phyloP scores from a whole-genome alignment of 1,284 basidiomycete genomes.

The Melampsora larici-populina region DNA sequence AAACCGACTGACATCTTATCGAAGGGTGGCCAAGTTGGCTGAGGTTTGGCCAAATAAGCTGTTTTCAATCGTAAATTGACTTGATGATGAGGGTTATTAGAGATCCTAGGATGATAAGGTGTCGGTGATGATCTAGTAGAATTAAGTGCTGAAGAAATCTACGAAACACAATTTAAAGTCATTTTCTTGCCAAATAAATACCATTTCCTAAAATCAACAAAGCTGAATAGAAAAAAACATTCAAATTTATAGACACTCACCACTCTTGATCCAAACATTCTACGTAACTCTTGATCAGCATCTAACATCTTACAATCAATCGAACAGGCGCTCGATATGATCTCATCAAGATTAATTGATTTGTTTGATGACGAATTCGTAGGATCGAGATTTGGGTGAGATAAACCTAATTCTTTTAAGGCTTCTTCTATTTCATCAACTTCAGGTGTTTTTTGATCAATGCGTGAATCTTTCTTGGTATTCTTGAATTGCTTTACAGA shows the following conservation, averaged over 20 bases:
- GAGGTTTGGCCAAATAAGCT: conserved; percentile 50
- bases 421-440: not conserved
- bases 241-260: conserved; percentile 52
- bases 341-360: not conserved
- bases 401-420: not conserved
- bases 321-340: not conserved
- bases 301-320: conserved; percentile 76
- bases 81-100: conserved; percentile 49
- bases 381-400: not conserved
- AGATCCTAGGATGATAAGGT: conserved; percentile 46
- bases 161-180: not conserved
- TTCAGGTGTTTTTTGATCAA: not conserved
- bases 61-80: conserved; percentile 47
- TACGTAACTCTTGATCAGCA: conserved; percentile 77
- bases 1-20: conserved; percentile 31
- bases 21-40: conserved; percentile 55
- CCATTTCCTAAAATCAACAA: not conserved
- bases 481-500: not conserved
- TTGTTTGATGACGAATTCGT: not conserved
- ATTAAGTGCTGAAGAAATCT: not conserved
- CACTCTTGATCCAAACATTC: conserved; percentile 86
- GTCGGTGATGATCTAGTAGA: not conserved
- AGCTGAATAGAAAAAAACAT: not conserved
- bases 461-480: not conserved
- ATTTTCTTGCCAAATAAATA: not conserved